Percentiles rank a stretch among this genome's conserved stretches.
Conservation (phyloP, 352 stramenopile species). For the Pythium plurisporium region DNA sequence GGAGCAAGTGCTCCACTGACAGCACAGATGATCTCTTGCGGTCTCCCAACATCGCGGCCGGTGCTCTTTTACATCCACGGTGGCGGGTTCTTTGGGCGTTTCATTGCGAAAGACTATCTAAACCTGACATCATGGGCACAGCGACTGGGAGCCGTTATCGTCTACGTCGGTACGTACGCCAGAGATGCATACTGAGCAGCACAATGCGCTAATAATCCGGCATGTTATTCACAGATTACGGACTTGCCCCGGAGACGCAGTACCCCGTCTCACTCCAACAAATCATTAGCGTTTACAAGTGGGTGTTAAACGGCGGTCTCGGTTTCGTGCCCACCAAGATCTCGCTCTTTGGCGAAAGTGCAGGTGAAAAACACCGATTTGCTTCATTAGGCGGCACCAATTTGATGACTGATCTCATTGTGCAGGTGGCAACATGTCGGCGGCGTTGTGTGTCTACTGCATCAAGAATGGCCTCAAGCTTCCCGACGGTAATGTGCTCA, state of each 20-base stretch:
- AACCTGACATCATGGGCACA: slow-evolving; percentile 72
- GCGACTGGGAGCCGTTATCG: slow-evolving; percentile 70
- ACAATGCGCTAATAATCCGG: slow-evolving; percentile 1
- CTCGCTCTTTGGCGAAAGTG: slow-evolving; percentile 80
- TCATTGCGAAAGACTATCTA: slow-evolving; percentile 82
- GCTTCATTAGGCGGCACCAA: neutral
- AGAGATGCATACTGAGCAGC: neutral
- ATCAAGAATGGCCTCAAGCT: slow-evolving; percentile 69
- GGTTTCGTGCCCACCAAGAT: slow-evolving; percentile 69
- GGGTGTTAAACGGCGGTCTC: slow-evolving; percentile 64
- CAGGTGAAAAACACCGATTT: too few species aligned
- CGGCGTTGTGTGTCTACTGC: slow-evolving; percentile 77
- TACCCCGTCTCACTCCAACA: slow-evolving; percentile 79
- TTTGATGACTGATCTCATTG: neutral
- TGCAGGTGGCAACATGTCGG: slow-evolving; percentile 81
- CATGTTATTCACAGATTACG: slow-evolving; percentile 76
- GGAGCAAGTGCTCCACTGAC: slow-evolving; percentile 49
- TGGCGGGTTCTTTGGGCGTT: slow-evolving; percentile 84
- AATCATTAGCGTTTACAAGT: slow-evolving; percentile 83
- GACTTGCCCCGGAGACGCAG: slow-evolving; percentile 72
- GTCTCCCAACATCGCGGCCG: slow-evolving; percentile 54
- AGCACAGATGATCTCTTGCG: slow-evolving; percentile 60
- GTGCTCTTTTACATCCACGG: slow-evolving; percentile 87
- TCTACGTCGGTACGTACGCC: slow-evolving; percentile 70
- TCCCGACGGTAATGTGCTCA: slow-evolving; percentile 81